Evolutionary conservation across 257 asterid genomes (phyloP).

Genomic region (Avicennia marina): DNA sequence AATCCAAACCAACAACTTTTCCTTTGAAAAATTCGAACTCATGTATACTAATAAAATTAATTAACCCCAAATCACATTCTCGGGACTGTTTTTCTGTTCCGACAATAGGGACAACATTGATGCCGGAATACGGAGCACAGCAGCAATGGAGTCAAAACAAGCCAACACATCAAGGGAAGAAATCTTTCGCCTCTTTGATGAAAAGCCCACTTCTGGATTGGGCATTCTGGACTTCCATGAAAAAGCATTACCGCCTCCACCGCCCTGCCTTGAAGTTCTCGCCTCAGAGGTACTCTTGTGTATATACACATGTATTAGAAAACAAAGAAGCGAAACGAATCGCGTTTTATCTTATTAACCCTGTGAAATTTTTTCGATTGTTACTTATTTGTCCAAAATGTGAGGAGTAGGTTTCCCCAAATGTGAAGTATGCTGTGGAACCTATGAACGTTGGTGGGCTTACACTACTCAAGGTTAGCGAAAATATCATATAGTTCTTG

Average conservation of each 20-base stretch:
- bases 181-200: slow-evolving; percentile 55
- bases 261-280: slow-evolving; percentile 72
- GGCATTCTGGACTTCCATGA: slow-evolving; percentile 52
- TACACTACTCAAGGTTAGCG: slow-evolving; percentile 66
- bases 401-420: slow-evolving; percentile 43
- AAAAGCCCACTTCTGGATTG: slow-evolving; percentile 37
- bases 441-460: slow-evolving; percentile 65
- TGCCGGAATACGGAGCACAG: no score
- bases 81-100: no score
- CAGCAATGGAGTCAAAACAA: slow-evolving; percentile 36
- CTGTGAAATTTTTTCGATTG: neutral
- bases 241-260: slow-evolving; percentile 56
- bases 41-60: no score
- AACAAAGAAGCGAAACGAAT: neutral
- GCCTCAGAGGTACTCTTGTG: slow-evolving; percentile 50
- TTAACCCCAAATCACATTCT: no score
- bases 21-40: no score
- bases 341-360: neutral
- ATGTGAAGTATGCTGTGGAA: slow-evolving; percentile 47
- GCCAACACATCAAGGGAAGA: slow-evolving; percentile 29
- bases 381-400: neutral
- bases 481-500: neutral
- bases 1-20: no score
- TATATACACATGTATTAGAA: slow-evolving; percentile 1
- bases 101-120: no score